Base-by-base conservation (phyloP, 139 green algal genomes). In the Micractinium sp. region DNA sequence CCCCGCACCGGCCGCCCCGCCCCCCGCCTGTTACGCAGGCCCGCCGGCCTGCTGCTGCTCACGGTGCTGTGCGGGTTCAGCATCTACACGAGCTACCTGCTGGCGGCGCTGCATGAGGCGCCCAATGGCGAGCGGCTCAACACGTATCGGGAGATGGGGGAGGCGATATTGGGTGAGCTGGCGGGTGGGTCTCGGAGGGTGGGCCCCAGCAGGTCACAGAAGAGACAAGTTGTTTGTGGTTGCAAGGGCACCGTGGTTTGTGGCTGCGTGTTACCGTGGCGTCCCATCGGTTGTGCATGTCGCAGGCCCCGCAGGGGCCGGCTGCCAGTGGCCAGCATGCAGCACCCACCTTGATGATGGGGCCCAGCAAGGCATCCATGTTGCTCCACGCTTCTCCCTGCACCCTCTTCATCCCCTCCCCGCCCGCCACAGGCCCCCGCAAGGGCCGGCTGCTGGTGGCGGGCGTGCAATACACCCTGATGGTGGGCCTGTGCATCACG, bases 51-150 rank as follows among this genome's bases (percentile, higher is more conserved):
- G 25, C 61, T 90, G 38, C 29, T 63, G 23, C 92, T 95, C 27
- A 89, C 78, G 22, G 29, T 87, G 27, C 79, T 92, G 16, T 89
- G 66, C 38, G 82, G n/a, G 9, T 81, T 66, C 53, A 93, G 90
- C 31, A 84, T 96, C 15, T 95, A 95, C 88, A 95, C 91, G 5
- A 88, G 76, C 47, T 91, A 95, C 76, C 77, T 95, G 77, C 82
- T 96, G 35, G 86, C 91, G 14, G 87, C 91, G 33, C 83, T 94
- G 33, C 92, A 96, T 56, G 92, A 96, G 82, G 41, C 81, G 16
- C 76, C 88, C 38, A 83, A 90, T 75, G 89, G 92, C 15, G 88
- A 69, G 22, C 88, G 93, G 63, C 91, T 93, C 29, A 92, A 94
- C 66, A 94, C 91, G 5, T 96, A 95, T 85, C 63, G 89, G 61